phyloP scores from a whole-genome alignment of 768 basidiomycete species.

The Calocera cornea region DNA sequence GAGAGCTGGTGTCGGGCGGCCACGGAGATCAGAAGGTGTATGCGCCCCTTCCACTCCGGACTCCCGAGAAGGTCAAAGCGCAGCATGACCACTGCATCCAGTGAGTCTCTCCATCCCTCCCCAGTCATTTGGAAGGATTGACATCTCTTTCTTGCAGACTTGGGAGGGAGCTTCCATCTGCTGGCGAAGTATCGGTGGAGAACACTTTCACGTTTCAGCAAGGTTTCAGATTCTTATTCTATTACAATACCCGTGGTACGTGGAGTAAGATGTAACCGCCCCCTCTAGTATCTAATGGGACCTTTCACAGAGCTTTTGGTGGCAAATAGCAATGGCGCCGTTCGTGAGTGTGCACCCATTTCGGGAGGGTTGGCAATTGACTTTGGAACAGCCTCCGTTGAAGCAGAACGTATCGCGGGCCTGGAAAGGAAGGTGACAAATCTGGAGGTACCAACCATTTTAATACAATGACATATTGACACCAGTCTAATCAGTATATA shows the following conservation, averaged over 20 bases:
- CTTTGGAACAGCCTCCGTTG: neutral
- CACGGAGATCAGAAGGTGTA: neutral
- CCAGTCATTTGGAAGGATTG: too few relatives aligned
- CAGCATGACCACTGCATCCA: neutral
- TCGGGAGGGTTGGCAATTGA: neutral
- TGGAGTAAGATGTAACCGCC: neutral
- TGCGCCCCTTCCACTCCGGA: neutral
- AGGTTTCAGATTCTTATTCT: neutral
- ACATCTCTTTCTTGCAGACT: neutral
- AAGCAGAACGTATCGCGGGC: neutral
- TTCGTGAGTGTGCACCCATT: neutral
- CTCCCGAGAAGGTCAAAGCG: neutral
- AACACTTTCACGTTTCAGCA: neutral
- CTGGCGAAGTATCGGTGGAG: neutral
- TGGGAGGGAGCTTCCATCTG: neutral
- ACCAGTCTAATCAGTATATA: too few relatives aligned
- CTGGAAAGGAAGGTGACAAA: too few relatives aligned
- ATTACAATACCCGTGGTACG: neutral
- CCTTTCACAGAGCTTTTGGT: neutral
- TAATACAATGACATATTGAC: too few relatives aligned
- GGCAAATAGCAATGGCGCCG: neutral
- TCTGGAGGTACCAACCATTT: too few relatives aligned
- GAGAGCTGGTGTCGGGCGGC: neutral
- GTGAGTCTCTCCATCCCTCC: neutral
- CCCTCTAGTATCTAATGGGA: neutral